These are phyloP conservation scores for Lactarius pseudohatsudake DNA, from an alignment of 768 basidiomycete genomes.

Conservation along the genomic window DNA sequence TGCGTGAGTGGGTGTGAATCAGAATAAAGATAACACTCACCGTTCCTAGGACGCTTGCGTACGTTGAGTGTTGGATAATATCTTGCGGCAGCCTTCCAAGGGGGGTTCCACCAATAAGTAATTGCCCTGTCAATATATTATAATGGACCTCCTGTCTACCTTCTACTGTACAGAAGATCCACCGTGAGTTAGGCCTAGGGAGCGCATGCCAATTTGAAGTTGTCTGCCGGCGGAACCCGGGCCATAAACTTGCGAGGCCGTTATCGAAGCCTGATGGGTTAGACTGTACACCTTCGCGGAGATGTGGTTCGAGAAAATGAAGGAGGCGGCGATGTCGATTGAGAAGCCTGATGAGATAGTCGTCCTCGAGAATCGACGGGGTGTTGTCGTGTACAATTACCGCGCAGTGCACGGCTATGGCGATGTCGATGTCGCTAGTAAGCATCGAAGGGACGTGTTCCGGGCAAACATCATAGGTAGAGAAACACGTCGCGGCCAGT, in stretches of 20 bases:
- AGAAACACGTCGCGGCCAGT: constrained; percentile 13
- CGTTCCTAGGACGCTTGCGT: background rate
- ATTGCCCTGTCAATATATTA: constrained; percentile 2
- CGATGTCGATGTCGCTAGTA: background rate
- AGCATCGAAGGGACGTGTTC: background rate
- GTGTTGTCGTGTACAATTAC: background rate
- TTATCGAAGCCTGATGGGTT: background rate
- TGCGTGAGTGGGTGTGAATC: too few relatives aligned
- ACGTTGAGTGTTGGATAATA: constrained; percentile 5
- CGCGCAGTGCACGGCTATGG: constrained; percentile 9
- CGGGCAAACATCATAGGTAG: background rate
- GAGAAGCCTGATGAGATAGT: constrained; percentile 2
- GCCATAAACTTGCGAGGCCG: background rate
- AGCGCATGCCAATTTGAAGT: background rate
- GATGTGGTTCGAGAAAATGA: background rate
- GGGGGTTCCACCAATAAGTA: constrained; percentile 4
- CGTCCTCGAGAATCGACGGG: background rate
- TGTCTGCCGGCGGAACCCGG: background rate
- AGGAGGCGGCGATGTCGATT: background rate
- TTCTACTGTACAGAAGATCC: background rate
- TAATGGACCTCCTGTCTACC: constrained; percentile 4
- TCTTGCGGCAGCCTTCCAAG: constrained; percentile 11
- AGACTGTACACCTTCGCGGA: background rate
- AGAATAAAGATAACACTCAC: background rate
- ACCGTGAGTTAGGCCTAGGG: constrained; percentile 6